Base-by-base conservation (phyloP, 1,284 basidiomycete species). In the Golubevia sp. region DNA sequence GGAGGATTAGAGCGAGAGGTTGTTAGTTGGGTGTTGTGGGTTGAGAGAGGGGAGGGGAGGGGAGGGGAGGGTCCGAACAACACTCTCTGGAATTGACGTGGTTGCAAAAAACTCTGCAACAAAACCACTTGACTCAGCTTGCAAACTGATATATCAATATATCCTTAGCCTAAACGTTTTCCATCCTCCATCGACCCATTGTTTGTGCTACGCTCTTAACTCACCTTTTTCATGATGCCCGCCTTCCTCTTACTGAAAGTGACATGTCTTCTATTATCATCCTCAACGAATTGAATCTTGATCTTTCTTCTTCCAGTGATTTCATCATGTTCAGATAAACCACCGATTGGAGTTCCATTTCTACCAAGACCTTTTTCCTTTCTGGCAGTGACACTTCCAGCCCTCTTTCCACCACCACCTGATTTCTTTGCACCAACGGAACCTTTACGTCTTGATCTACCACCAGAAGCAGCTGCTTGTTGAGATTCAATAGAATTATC, bases 221-320 rank as follows among this genome's bases (percentile, higher is more conserved):
- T 59, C 59, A 49, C 68, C 70, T 82, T 82, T 49, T 82, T 82
- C 79, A 82, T 82, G 56, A 82, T 77, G 44, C 79, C 79, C 0
- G 78, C 76, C 55, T 82, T 82, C 26, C 79, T 71, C 61, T 82
- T 82, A 71, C 75, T 77, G 49, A 81, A 82, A 3, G 79, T 81
- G 51, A 82, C 77, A 56, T 77, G 76, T 26, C 77, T 62, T 5
- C 78, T 64, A 18, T 76, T 73, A 54, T 81, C 79, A 58, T 81
- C 77, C 26, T 82, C 70, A 67, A 82, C 81, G 34, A 79, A 82
- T 55, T 80, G 75, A 25, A 82, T 82, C 61, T 76, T 77, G 68
- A 82, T 81, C 69, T 81, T 81, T 25, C 79, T 66, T n/a, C 79
- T 68, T 5, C 79, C 79, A 3, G 79, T 82, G 60, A 68, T 67